Conservation (phyloP, 2,329 filamentous ascomycete genomes). For the Fusarium armeniacum region DNA sequence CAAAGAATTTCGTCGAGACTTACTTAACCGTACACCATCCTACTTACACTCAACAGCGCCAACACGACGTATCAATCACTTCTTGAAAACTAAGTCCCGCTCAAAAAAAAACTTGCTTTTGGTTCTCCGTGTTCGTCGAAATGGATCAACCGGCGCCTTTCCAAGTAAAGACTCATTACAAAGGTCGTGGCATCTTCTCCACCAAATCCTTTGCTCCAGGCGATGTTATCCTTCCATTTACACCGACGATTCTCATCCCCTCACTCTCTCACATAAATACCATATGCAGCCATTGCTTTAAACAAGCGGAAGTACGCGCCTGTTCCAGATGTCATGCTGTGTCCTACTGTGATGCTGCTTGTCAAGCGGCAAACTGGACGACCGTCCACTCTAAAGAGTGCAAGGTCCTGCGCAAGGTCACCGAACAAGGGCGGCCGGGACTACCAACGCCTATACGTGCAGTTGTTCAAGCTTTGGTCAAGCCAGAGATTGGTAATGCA, state of each 20-base stretch:
- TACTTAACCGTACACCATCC: neutral
- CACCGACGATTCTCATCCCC: conserved; percentile 62
- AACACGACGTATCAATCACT: neutral
- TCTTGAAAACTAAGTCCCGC: neutral
- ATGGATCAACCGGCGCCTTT: conserved; percentile 43
- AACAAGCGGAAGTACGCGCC: conserved; percentile 49
- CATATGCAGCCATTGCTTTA: conserved; percentile 67
- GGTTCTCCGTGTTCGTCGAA: neutral
- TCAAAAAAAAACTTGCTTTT: neutral
- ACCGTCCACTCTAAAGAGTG: conserved; percentile 69
- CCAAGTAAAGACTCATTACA: conserved; percentile 52
- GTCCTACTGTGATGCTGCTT: conserved; percentile 67
- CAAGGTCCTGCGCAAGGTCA: conserved; percentile 57
- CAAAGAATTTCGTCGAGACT: conserved; percentile 36
- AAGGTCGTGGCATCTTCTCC: conserved; percentile 64
- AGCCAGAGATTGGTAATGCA: conserved; percentile 53
- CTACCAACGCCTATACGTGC: conserved; percentile 70
- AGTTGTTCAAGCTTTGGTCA: conserved; percentile 65
- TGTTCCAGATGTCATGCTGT: conserved; percentile 68
- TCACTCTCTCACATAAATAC: conserved; percentile 57
- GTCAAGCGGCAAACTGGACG: conserved; percentile 69
- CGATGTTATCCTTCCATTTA: conserved; percentile 61
- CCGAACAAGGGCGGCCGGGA: conserved; percentile 44
- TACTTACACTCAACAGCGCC: conserved; percentile 10
- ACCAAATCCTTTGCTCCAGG: conserved; percentile 61